Base-by-base conservation (phyloP, 176 grass and related monocot species). In the Aechmea fasciata region DNA sequence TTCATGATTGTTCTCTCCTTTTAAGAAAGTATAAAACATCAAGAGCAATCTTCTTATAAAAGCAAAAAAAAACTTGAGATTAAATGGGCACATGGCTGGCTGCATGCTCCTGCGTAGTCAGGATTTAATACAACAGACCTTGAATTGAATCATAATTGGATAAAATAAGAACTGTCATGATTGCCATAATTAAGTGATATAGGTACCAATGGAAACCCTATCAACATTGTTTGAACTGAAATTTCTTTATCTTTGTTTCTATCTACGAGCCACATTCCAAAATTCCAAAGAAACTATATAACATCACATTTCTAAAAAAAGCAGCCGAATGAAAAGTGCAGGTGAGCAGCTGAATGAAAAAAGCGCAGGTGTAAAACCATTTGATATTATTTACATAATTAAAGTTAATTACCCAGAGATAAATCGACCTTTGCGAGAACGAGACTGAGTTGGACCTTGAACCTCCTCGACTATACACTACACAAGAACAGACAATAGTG, bases 381-480 rank as follows among this genome's bases (percentile, higher is more conserved):
- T 41, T 41, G 33, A 41, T 17, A 59, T 59, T 5, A 59, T 59
- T 18, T 18, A 59, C 18, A 59, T 57, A 18, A 18, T 57, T 57
- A 59, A 20, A 18, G n/a, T 59, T 26, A 79, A 83, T 96, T 96
- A 92, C 93, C 93, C 93, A 72, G 93, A 96, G 87, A 96, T 87
- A 85, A 96, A 96, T 87, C 93, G 93, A 81, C 81, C 74, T 88
- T 96, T 96, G 59, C 89, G 81, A 61, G 79, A 83, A 81, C 93
- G 93, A 9, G 93, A 83, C 71, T 86, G 93, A 63, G 79, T 73
- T 87, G 93, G 89, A 13, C 93, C 89, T 84, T 96, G 93, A 77
- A 96, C 75, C 74, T 96, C 93, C 77, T 96, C 93, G 65, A 96
- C 89, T 85, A 96, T 96, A 86, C 93, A 96, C 93, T 96, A 77